Conservation (phyloP, 2,329 filamentous ascomycete genomes). For the Calonectria multiphialidica region DNA sequence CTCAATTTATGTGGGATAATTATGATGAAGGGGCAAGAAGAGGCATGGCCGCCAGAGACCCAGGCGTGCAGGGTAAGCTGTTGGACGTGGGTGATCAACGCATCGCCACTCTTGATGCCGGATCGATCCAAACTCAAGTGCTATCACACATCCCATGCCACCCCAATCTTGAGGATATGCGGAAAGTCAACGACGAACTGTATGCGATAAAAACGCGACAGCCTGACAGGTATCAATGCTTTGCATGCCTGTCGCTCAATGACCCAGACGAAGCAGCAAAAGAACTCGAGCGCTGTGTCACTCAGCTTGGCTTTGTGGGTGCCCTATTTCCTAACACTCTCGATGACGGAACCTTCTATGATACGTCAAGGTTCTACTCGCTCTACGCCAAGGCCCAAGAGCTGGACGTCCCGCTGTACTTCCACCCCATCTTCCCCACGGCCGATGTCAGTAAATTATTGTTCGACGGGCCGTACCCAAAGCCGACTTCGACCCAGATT, state of each 20-base stretch:
- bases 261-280: not conserved
- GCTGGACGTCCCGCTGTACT: not conserved
- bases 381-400: not conserved
- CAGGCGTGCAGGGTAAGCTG: not conserved
- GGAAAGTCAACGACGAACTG: not conserved
- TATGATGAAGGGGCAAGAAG: not conserved
- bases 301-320: not conserved
- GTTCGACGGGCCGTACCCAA: not conserved
- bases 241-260: not conserved
- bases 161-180: not conserved
- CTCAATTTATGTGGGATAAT: not conserved
- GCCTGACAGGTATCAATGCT: not conserved
- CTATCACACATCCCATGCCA: not conserved
- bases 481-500: not conserved
- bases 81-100: not conserved
- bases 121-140: not conserved
- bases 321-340: not conserved
- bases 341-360: not conserved
- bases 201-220: not conserved
- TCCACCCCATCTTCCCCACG: not conserved
- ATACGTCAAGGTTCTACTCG: not conserved
- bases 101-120: not conserved
- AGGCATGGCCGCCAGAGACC: not conserved
- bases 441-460: not conserved
- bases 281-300: not conserved